phyloP scores from a whole-genome alignment of 1,284 basidiomycete genomes.

The Naganishia liquefaciens region DNA sequence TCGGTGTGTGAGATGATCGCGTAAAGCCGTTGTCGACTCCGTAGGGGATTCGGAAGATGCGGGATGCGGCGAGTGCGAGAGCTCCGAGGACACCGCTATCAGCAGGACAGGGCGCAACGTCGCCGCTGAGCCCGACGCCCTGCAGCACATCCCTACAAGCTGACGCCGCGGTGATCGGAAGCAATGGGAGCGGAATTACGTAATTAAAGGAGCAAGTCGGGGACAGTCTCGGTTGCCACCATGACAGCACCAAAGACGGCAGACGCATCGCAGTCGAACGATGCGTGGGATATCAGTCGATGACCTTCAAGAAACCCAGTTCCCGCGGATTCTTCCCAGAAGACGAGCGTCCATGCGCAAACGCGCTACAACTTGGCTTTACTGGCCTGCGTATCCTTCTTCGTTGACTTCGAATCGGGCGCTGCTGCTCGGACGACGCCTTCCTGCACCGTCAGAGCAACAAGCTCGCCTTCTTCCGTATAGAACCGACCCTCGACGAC shows the following conservation, averaged over 20 bases:
- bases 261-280: too few species aligned
- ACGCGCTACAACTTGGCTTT: conserved; percentile 20
- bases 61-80: background rate
- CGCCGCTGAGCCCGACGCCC: background rate
- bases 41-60: background rate
- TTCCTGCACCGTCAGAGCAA: conserved; percentile 80
- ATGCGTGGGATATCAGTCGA: too few species aligned
- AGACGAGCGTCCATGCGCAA: background rate
- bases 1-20: background rate
- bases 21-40: background rate
- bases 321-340: too few species aligned
- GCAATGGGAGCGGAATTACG: background rate
- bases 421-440: conserved; percentile 60
- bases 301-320: too few species aligned
- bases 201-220: background rate
- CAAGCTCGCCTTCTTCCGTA: conserved; percentile 66
- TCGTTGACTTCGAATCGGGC: background rate
- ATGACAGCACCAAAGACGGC: too few species aligned
- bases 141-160: background rate
- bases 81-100: background rate
- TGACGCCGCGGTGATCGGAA: conserved; percentile 2
- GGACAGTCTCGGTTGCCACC: too few species aligned
- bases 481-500: conserved; percentile 77
- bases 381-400: background rate
- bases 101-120: background rate